phyloP scores from a whole-genome alignment of 768 basidiomycete species.

The Pleurotus ostreatus region DNA sequence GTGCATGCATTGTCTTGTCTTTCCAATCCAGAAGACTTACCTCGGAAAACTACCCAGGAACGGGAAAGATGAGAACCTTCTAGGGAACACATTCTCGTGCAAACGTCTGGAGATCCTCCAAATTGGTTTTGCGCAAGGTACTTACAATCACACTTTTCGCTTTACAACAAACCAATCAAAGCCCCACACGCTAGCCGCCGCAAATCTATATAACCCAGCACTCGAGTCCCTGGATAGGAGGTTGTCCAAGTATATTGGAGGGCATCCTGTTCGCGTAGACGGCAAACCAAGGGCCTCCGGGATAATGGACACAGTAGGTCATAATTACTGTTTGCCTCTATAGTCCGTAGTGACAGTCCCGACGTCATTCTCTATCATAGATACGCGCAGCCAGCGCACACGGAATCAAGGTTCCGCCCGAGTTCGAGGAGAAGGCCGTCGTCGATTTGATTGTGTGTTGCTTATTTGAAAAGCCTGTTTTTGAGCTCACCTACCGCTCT shows the following conservation, averaged over 20 bases:
- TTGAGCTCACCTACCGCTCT: no score
- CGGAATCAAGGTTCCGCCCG: constrained; percentile 64
- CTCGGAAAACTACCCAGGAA: constrained; percentile 38
- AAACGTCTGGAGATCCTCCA: constrained; percentile 62
- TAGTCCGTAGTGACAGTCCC: no score
- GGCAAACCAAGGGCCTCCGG: constrained; percentile 74
- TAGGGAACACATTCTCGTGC: constrained; percentile 67
- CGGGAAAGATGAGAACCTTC: constrained; percentile 63
- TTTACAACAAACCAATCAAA: not conserved
- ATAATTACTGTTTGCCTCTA: not conserved
- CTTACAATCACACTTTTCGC: not conserved
- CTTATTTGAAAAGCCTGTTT: no score
- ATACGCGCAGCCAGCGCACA: constrained; percentile 68
- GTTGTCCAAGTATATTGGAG: constrained; percentile 65
- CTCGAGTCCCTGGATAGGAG: constrained; percentile 60
- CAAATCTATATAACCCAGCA: constrained; percentile 54
- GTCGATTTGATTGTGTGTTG: constrained; percentile 53
- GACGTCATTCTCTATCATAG: constrained; percentile 25
- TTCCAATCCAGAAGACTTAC: not conserved
- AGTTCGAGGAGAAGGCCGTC: constrained; percentile 62
- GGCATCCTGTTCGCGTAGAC: constrained; percentile 68
- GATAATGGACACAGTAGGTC: constrained; percentile 62
- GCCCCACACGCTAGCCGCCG: constrained; percentile 45
- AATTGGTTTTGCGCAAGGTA: constrained; percentile 62
- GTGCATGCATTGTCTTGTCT: constrained; percentile 24